A percentile compares a stretch with the other conserved stretches of the same genome.
These are phyloP conservation scores for Fraxinus velutina DNA, from an alignment of 305 asterid genomes.

Conservation along the genomic window DNA sequence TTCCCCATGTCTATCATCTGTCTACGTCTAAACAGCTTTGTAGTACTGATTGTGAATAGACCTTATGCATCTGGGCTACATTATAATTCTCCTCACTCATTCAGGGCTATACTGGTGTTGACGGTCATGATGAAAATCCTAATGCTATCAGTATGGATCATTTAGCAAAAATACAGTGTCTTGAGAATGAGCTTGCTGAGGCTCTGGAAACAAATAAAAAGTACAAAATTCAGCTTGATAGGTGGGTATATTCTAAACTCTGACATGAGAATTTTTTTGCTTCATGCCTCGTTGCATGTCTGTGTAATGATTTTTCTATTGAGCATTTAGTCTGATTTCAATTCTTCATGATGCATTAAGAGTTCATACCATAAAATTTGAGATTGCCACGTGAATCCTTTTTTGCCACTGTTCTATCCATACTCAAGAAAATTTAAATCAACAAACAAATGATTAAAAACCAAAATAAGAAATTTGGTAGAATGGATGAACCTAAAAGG, in stretches of 20 bases:
- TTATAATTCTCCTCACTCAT: conserved; percentile 7
- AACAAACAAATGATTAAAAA: background rate
- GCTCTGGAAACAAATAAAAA: conserved; percentile 30
- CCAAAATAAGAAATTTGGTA: background rate
- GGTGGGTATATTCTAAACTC: conserved; percentile 32
- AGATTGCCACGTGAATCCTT: background rate
- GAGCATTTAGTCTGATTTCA: background rate
- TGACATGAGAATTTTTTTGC: background rate
- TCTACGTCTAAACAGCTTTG: background rate
- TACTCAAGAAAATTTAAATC: background rate
- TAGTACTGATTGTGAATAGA: background rate
- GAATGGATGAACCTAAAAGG: background rate
- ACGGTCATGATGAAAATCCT: conserved; percentile 23
- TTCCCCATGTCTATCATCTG: background rate
- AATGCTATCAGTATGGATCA: conserved; percentile 22
- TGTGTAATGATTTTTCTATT: background rate
- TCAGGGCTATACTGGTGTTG: conserved; percentile 35
- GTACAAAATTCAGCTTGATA: conserved; percentile 38
- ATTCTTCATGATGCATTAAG: background rate
- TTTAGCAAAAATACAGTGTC: conserved; percentile 20
- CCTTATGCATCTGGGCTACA: background rate
- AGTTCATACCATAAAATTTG: background rate
- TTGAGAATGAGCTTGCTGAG: conserved; percentile 34
- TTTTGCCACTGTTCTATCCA: background rate
- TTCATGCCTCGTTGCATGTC: background rate